Evolutionary conservation across 2,329 filamentous ascomycete genomes (phyloP).

Genomic region (Ciborinia camelliae): DNA sequence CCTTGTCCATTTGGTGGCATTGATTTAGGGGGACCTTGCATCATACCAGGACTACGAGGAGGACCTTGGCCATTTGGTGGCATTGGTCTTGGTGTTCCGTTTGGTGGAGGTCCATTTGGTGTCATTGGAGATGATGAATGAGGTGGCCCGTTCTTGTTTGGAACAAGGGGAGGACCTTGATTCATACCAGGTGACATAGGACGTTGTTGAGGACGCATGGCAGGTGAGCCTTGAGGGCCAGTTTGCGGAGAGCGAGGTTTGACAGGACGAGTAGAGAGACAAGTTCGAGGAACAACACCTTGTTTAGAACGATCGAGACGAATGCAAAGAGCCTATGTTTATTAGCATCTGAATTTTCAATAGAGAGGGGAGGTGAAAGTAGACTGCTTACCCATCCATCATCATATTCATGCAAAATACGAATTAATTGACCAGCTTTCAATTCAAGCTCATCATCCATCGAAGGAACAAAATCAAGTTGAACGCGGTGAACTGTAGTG

Average conservation of each 20-base stretch:
- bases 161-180: constrained; percentile 22
- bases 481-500: constrained; percentile 79
- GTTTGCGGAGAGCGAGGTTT: constrained; percentile 44
- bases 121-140: constrained; percentile 20
- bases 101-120: constrained; percentile 27
- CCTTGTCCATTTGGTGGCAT: constrained; percentile 22
- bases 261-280: constrained; percentile 85
- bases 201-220: constrained; percentile 27
- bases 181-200: constrained; percentile 27
- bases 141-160: neutral
- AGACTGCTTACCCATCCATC: constrained; percentile 81
- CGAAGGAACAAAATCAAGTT: constrained; percentile 89
- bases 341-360: constrained; percentile 34
- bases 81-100: constrained; percentile 25
- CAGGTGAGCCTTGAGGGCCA: constrained; percentile 32
- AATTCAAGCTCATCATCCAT: constrained; percentile 90
- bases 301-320: constrained; percentile 86
- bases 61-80: constrained; percentile 22
- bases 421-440: constrained; percentile 75
- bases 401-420: constrained; percentile 92
- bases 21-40: constrained; percentile 23
- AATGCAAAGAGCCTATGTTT: constrained; percentile 74
- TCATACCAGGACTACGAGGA: constrained; percentile 14
- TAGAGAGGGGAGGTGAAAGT: neutral
- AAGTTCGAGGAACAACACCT: constrained; percentile 90